Evolutionary conservation across 2,329 filamentous ascomycete species (phyloP), one percentile per base, ranked within the genome.

Genomic region (Stachybotrys chartarum): DNA sequence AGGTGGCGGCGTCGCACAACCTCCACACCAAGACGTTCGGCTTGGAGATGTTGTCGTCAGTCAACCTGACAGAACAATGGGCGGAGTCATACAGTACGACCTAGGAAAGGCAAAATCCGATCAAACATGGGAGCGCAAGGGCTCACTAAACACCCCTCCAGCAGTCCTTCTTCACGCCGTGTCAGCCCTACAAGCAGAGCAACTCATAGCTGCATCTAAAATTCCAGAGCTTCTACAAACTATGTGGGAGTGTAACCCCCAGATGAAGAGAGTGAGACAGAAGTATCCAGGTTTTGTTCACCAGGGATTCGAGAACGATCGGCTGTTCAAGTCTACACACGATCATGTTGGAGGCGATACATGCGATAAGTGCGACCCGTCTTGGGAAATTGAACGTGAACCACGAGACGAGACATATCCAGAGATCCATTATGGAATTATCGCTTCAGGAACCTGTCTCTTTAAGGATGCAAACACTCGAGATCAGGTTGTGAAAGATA

Each of bases 1-100:
- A 64, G 81, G 79, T 1, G 80, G 83, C 0, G 65, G 53, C 1
- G 45, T 63, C 10, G 18, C 55, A 35, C 47, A 52, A 49, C 17
- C 60, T 1, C 11, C 8, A 0, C 56, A 54, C 7, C 50, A 55
- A 1, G 66, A 68, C 8, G 58, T 68, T 10, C 62, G 64, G 0
- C 59, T 68, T 0, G 65, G 67, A 0, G 67, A 68, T 7, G 35
- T 69, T 2, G 62, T 67, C 0, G 61, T 69, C 0, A 64, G 66
- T 42, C 52, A 58, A 0, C 64, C 65, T 0, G 14, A 56, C 0
- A 60, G 56, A 2, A 54, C 18, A 0, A 60, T 7, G 0, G 57
- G 63, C 0, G 66, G 66, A 0, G 61, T 66, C 0, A 24, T 60
- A 1, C 62, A 69, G 16, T 65, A 65, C n/a, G 63, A 68, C 16